Evolutionary conservation across 805 yeast species (phyloP).

Genomic region (Candida maltosa): DNA sequence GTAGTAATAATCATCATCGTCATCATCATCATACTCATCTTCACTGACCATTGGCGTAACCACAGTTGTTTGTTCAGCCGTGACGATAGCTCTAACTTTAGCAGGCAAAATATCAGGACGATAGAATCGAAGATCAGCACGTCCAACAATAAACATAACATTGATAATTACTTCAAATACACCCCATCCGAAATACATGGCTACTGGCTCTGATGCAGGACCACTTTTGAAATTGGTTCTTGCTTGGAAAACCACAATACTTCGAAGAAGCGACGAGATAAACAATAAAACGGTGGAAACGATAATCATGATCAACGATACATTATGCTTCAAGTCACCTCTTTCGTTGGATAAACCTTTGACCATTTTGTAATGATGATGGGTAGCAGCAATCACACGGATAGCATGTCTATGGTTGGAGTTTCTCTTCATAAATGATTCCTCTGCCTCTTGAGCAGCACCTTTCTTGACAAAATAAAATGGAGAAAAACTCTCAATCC

Average conservation of each 20-base stretch:
- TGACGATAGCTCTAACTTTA: slow-evolving; percentile 33
- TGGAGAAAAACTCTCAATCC: slow-evolving; percentile 65
- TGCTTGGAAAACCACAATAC: slow-evolving; percentile 42
- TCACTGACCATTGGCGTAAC: slow-evolving; percentile 5
- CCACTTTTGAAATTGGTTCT: slow-evolving; percentile 11
- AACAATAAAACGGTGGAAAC: slow-evolving; percentile 48
- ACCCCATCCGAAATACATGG: slow-evolving; percentile 69
- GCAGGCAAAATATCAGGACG: slow-evolving; percentile 59
- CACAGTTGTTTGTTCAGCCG: slow-evolving; percentile 31
- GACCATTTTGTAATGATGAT: slow-evolving; percentile 34
- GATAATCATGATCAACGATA: slow-evolving; percentile 45
- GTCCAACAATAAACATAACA: slow-evolving; percentile 51
- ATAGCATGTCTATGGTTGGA: slow-evolving; percentile 48
- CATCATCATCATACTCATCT: slow-evolving; percentile 5
- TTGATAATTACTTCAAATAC: slow-evolving; percentile 57
- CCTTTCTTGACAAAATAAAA: slow-evolving; percentile 55
- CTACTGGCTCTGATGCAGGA: slow-evolving; percentile 44
- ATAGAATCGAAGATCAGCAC: slow-evolving; percentile 75
- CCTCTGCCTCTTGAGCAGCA: slow-evolving; percentile 48
- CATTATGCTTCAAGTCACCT: slow-evolving; percentile 46
- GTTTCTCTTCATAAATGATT: slow-evolving; percentile 43
- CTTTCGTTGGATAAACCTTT: slow-evolving; percentile 32
- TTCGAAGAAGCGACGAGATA: slow-evolving; percentile 49
- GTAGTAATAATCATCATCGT: slow-evolving; percentile 1
- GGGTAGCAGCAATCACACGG: slow-evolving; percentile 60